Evolutionary conservation across 163 green algal species (phyloP).

Genomic region (Chlamydomonas reinhardtii): DNA sequence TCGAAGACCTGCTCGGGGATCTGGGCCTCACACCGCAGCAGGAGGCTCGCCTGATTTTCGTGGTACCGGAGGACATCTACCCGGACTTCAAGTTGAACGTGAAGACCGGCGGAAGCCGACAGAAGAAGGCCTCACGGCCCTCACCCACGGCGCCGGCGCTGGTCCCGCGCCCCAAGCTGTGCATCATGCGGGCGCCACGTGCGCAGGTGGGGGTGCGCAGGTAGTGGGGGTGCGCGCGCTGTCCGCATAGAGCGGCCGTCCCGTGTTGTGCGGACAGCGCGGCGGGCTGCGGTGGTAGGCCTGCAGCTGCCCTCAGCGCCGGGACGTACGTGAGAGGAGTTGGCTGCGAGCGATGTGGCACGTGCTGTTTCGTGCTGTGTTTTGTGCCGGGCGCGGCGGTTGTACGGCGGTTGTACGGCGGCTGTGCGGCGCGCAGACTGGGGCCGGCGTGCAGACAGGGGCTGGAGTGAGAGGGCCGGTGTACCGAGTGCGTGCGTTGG

Average conservation of each 20-base stretch:
- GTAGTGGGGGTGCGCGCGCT: too few relatives aligned
- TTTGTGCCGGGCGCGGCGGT: too few relatives aligned
- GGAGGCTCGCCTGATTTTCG: neutral
- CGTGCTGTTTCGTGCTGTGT: too few relatives aligned
- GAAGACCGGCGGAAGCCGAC: neutral
- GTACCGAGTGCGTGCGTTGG: too few relatives aligned
- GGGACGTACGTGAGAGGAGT: too few relatives aligned
- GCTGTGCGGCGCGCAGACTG: too few relatives aligned
- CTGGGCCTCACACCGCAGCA: conserved; percentile 2
- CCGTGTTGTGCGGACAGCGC: neutral
- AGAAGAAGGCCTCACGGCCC: neutral
- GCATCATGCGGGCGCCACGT: conserved; percentile 9
- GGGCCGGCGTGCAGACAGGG: too few relatives aligned
- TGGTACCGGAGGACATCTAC: conserved; percentile 18
- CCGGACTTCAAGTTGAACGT: neutral
- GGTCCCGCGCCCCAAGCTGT: conserved; percentile 6
- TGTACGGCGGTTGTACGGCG: too few relatives aligned
- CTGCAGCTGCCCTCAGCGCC: too few relatives aligned
- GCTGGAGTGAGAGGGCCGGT: too few relatives aligned
- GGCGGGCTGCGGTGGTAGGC: neutral
- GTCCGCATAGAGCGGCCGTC: neutral
- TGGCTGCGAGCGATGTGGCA: too few relatives aligned
- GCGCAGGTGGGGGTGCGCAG: neutral
- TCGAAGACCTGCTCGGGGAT: neutral
- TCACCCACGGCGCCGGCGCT: neutral